phyloP scores from a whole-genome alignment of 768 basidiomycete species.

The Epithele typhae region DNA sequence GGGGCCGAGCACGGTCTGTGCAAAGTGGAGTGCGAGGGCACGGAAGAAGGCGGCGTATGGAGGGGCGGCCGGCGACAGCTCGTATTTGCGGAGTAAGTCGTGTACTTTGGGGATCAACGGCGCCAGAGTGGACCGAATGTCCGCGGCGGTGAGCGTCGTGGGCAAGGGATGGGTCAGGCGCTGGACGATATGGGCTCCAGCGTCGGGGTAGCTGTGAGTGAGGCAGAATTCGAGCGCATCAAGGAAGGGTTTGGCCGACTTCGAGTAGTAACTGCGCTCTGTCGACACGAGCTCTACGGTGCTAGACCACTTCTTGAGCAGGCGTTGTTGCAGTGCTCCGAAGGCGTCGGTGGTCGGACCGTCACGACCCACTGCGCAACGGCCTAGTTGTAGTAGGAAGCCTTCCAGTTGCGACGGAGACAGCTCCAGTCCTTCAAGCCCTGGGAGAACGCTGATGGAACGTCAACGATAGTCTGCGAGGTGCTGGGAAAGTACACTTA shows the following conservation, averaged over 20 bases:
- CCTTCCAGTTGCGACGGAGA: neutral
- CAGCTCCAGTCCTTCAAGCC: neutral
- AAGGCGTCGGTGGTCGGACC: neutral
- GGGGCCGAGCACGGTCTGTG: conserved; percentile 11
- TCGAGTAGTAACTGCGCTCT: too few species aligned
- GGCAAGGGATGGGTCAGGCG: neutral
- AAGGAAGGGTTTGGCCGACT: neutral
- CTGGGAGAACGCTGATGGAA: conserved; percentile 1
- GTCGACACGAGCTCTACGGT: too few species aligned
- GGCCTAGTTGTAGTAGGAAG: neutral
- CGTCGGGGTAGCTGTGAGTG: neutral
- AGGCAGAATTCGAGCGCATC: conserved; percentile 7
- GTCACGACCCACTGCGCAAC: neutral
- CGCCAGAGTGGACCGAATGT: conserved; percentile 7
- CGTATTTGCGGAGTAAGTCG: conserved; percentile 4
- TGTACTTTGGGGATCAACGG: conserved; percentile 12
- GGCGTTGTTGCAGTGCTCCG: neutral
- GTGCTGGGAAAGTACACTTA: too few species aligned
- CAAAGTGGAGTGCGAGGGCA: conserved; percentile 8
- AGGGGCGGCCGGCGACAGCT: neutral
- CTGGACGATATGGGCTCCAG: neutral
- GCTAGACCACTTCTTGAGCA: neutral
- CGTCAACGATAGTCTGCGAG: too few species aligned
- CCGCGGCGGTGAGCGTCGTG: neutral
- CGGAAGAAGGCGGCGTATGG: conserved; percentile 7